Evolutionary conservation across 495 filamentous ascomycete genomes (phyloP), one percentile per base, ranked within the genome.

Genomic region (Apiosordaria backusii): DNA sequence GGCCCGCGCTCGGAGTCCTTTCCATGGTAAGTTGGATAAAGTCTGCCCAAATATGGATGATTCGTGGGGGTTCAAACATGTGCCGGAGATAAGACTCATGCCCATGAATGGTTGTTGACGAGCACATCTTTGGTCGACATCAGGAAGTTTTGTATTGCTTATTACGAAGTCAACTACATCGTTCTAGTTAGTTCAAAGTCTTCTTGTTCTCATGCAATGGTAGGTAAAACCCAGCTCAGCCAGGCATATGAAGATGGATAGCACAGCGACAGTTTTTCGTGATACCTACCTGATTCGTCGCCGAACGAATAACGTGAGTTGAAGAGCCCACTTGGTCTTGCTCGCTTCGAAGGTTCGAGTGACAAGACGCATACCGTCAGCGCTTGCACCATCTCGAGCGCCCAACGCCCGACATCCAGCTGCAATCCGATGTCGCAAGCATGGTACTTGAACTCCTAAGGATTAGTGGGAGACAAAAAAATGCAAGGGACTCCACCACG

Each of bases 371-470:
- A 45, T 13, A 45, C 35, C 35, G 35, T 45, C 35, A 45, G 35
- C 35, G 35, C 35, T 45, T 45, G 35, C 35, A 45, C 35, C 35
- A 45, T 45, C 35, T 7, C 3, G 35, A 45, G 35, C 5, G 9
- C 35, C 35, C 35, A 45, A 45, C 9, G 9, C 10, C 35, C 35
- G 16, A 45, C 35, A 45, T 3, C 60, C 13, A 50, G 35, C 15
- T 21, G 21, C 60, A 50, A 50, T 62, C 60, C 60, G 60, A 62
- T 62, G 50, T 64, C 58, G 52, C 58, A 27, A 45, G 6, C 27
- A 35, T 18, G n/a, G 57, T n/a, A 24, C 35, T 29, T 60, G 24
- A 60, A 35, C 24, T 18, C 40, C 58, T 45, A 45, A 45, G 35
- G 35, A 9, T 45, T 6, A 45, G 35, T 18, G 35, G 13, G 35